phyloP scores from a whole-genome alignment of 805 yeast species.

The Zygoascus ofunaensis region DNA sequence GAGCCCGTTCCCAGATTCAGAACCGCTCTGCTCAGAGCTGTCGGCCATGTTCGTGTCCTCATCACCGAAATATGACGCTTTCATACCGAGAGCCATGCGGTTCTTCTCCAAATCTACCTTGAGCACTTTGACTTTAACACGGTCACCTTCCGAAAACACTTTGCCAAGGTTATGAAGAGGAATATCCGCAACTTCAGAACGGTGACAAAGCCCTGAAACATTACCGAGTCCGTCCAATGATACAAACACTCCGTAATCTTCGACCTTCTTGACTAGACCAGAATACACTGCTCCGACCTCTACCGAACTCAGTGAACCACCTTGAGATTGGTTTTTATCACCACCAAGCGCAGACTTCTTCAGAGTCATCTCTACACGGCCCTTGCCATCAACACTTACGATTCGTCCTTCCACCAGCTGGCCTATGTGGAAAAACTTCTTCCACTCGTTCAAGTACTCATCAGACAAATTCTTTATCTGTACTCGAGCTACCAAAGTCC shows the following conservation, averaged over 20 bases:
- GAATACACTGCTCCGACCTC: slow-evolving; percentile 61
- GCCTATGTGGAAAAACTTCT: slow-evolving; percentile 57
- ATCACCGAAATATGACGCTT: slow-evolving; percentile 72
- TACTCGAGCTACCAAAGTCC: slow-evolving; percentile 65
- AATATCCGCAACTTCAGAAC: slow-evolving; percentile 63
- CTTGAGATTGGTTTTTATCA: slow-evolving; percentile 20
- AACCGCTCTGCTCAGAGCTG: slow-evolving; percentile 16
- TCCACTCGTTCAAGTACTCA: slow-evolving; percentile 78
- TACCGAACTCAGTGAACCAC: slow-evolving; percentile 43
- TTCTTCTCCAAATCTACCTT: slow-evolving; percentile 54
- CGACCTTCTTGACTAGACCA: slow-evolving; percentile 67
- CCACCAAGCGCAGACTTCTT: slow-evolving; percentile 77
- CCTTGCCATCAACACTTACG: slow-evolving; percentile 38
- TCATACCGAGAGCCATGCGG: slow-evolving; percentile 83
- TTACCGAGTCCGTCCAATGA: slow-evolving; percentile 55
- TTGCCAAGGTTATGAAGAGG: slow-evolving; percentile 47
- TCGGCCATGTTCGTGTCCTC: slow-evolving; percentile 22
- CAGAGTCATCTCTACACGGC: slow-evolving; percentile 64
- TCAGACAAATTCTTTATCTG: slow-evolving; percentile 78
- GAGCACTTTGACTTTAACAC: slow-evolving; percentile 76
- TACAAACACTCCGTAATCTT: slow-evolving; percentile 88
- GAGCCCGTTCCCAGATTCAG: slow-evolving; percentile 22
- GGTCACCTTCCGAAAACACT: slow-evolving; percentile 81
- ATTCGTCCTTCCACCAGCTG: slow-evolving; percentile 73
- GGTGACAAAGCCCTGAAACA: slow-evolving; percentile 82